These are phyloP conservation scores for Cenococcum geophilum DNA, from an alignment of 495 filamentous ascomycete genomes.

Conservation along the genomic window DNA sequence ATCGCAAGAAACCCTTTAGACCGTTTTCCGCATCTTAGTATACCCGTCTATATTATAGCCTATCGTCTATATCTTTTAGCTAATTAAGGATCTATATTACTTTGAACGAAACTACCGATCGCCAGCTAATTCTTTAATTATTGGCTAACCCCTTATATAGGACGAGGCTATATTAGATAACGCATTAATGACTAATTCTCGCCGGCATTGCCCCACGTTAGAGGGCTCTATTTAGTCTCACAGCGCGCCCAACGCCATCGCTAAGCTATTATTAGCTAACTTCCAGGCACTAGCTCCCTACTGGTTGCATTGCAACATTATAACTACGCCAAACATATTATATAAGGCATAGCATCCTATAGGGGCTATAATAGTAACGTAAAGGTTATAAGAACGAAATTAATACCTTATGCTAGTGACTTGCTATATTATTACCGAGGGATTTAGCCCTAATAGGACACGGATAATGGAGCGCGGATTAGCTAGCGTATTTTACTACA, in stretches of 20 bases:
- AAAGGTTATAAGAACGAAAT: too few relatives aligned
- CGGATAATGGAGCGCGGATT: not conserved
- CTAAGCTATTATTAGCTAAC: too few relatives aligned
- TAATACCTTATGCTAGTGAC: too few relatives aligned
- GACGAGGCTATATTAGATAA: too few relatives aligned
- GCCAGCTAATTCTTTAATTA: too few relatives aligned
- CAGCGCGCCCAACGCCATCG: not conserved
- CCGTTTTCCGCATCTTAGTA: not conserved
- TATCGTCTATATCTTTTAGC: not conserved
- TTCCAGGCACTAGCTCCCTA: too few relatives aligned
- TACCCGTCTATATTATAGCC: not conserved
- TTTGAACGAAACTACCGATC: too few relatives aligned
- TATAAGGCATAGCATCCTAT: too few relatives aligned
- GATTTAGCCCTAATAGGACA: not conserved
- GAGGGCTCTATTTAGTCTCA: not conserved
- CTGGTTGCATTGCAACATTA: not conserved
- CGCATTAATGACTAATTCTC: too few relatives aligned
- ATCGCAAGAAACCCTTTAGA: not conserved
- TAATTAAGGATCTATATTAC: too few relatives aligned
- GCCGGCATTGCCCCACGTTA: not conserved
- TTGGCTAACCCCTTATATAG: too few relatives aligned
- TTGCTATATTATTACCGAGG: not conserved
- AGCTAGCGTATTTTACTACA: not conserved
- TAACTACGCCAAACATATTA: not conserved
- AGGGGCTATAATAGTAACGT: too few relatives aligned